A percentile compares a stretch with the other conserved stretches of the same genome.
Evolutionary conservation across 371 early-diverging fungal genomes (phyloP).

Genomic region (Syncephalastrum racemosum): DNA sequence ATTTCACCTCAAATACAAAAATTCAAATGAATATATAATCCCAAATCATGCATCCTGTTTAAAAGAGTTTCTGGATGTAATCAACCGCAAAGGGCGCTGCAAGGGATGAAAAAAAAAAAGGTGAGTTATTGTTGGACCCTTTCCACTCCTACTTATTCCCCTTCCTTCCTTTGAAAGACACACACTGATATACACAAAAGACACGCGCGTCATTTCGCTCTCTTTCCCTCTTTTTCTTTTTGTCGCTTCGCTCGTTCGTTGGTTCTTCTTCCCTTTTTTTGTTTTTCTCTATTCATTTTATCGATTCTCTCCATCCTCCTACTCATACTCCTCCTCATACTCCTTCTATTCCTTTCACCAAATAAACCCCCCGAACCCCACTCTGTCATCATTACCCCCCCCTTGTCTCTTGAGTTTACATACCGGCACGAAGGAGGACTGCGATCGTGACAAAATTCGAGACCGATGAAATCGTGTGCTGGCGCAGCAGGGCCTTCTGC

Average conservation of each 20-base stretch:
- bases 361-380: not conserved
- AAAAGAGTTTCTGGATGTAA: slow-evolving; percentile 44
- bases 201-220: no score
- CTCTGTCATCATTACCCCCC: no score
- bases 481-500: slow-evolving; percentile 48
- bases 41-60: slow-evolving; percentile 11
- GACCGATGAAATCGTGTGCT: slow-evolving; percentile 42
- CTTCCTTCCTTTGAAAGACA: not conserved
- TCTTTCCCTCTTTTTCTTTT: not conserved
- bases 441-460: slow-evolving; percentile 45
- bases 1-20: no score
- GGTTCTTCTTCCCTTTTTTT: no score
- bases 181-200: not conserved
- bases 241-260: not conserved
- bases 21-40: no score
- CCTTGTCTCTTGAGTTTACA: slow-evolving; percentile 12
- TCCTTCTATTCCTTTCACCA: slow-evolving; percentile 1
- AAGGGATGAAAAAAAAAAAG: not conserved
- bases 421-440: slow-evolving; percentile 51
- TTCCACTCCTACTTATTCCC: not conserved
- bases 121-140: slow-evolving; percentile 4
- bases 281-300: no score
- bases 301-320: not conserved
- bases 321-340: not conserved
- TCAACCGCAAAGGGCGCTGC: slow-evolving; percentile 52